Conservation (phyloP, 1,284 basidiomycete species). For the Moniliophthora roreri region DNA sequence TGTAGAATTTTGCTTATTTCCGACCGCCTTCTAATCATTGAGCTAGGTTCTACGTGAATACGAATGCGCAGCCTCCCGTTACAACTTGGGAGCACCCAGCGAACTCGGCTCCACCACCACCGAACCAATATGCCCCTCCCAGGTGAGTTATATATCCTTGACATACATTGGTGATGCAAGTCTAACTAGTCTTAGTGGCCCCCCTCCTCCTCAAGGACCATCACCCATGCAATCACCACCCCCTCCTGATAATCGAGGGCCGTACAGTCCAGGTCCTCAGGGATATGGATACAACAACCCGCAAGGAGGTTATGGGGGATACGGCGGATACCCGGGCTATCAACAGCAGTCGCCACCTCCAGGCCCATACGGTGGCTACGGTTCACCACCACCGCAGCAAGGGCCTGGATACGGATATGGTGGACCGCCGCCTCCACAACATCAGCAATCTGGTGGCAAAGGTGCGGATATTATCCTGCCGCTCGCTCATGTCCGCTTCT, state of each 20-base stretch:
- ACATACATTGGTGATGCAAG: too few species aligned
- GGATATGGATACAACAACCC: constrained; percentile 25
- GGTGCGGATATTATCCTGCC: neutral
- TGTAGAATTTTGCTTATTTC: constrained; percentile 18
- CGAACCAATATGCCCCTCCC: constrained; percentile 38
- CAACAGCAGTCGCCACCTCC: constrained; percentile 9
- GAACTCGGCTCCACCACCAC: constrained; percentile 41
- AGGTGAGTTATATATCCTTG: too few species aligned
- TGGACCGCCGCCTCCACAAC: constrained; percentile 13
- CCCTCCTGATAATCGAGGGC: constrained; percentile 13
- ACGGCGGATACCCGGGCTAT: constrained; percentile 20
- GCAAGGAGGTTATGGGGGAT: constrained; percentile 21
- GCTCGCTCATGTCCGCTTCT: neutral
- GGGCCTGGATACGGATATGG: neutral
- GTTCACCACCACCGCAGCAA: constrained; percentile 17
- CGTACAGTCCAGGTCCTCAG: constrained; percentile 25
- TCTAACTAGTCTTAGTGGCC: too few species aligned
- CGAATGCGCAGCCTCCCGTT: constrained; percentile 53
- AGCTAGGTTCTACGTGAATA: constrained; percentile 73
- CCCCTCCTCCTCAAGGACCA: constrained; percentile 40
- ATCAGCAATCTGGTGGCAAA: constrained; percentile 2
- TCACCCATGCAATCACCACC: constrained; percentile 35
- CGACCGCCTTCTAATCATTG: constrained; percentile 5
- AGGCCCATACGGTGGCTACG: constrained; percentile 15
- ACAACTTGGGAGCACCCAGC: constrained; percentile 68